Evolutionary conservation across 2,329 filamentous ascomycete species (phyloP).

Genomic region (Aspergillus novoparasiticus): DNA sequence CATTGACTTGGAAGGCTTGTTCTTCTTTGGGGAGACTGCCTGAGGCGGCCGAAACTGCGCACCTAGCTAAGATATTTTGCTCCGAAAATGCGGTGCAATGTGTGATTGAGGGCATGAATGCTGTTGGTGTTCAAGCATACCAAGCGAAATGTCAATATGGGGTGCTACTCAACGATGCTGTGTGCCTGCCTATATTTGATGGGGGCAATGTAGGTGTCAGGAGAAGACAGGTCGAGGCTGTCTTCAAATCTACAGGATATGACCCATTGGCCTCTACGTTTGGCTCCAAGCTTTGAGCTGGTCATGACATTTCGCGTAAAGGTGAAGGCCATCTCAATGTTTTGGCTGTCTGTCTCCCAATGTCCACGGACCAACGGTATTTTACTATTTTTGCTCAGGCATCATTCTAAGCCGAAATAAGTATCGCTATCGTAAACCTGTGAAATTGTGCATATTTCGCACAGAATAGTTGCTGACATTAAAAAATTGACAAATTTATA

Average conservation of each 20-base stretch:
- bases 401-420: too few species aligned
- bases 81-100: conserved; percentile 54
- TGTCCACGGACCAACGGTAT: too few species aligned
- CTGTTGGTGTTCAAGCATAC: conserved; percentile 50
- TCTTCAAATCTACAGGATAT: conserved; percentile 50
- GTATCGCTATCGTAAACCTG: background rate
- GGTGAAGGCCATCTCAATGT: too few species aligned
- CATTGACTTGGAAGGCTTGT: conserved; percentile 58
- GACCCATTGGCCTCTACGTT: conserved; percentile 44
- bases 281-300: background rate
- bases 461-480: too few species aligned
- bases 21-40: conserved; percentile 44
- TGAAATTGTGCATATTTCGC: background rate
- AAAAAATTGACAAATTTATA: too few species aligned
- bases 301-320: too few species aligned
- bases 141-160: background rate
- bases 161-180: background rate
- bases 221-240: conserved; percentile 50
- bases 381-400: too few species aligned
- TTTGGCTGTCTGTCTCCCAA: too few species aligned
- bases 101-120: conserved; percentile 54
- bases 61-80: conserved; percentile 56
- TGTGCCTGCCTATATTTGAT: conserved; percentile 52
- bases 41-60: conserved; percentile 42
- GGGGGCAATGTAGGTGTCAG: conserved; percentile 58